A percentile compares a stretch with the other conserved stretches of the same genome.
Evolutionary conservation across 208 protist genomes (phyloP).

Genomic region (Leishmania lainsoni): DNA sequence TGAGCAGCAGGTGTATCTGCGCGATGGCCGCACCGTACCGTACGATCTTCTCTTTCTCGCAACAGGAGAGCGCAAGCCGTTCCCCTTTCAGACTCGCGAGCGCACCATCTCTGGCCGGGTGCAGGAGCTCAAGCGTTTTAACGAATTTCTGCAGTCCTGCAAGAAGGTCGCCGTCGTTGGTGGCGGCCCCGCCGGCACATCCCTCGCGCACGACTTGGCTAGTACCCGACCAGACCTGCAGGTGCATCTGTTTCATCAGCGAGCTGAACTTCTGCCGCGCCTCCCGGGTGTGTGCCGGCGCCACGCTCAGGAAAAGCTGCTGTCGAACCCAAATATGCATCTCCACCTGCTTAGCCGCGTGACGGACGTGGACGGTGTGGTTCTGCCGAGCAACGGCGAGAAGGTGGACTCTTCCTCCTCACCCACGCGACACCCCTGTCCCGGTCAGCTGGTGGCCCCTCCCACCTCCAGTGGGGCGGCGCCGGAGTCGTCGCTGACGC

Average conservation of each 20-base stretch:
- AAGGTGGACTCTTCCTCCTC: neutral
- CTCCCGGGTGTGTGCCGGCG: slow-evolving; percentile 62
- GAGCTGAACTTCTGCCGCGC: slow-evolving; percentile 59
- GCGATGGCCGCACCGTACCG: slow-evolving; percentile 64
- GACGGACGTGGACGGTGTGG: slow-evolving; percentile 44
- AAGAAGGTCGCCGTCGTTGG: slow-evolving; percentile 86
- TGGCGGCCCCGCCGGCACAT: slow-evolving; percentile 79
- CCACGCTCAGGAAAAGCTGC: slow-evolving; percentile 64
- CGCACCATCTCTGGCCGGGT: slow-evolving; percentile 75
- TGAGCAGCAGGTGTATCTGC: slow-evolving; percentile 56
- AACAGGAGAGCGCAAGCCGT: slow-evolving; percentile 80
- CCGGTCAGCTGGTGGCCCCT: slow-evolving; percentile 5
- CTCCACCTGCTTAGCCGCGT: slow-evolving; percentile 59
- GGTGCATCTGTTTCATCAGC: slow-evolving; percentile 79
- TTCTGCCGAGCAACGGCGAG: neutral
- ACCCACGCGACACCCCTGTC: neutral
- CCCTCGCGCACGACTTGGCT: slow-evolving; percentile 71
- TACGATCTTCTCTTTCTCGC: slow-evolving; percentile 86
- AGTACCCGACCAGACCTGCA: slow-evolving; percentile 55
- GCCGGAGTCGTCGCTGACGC: neutral
- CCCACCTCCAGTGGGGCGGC: slow-evolving; percentile 9
- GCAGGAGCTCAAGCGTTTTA: slow-evolving; percentile 79
- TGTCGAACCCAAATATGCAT: slow-evolving; percentile 48
- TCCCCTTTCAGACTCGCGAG: slow-evolving; percentile 71
- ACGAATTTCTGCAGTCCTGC: slow-evolving; percentile 66